phyloP scores from a whole-genome alignment of 164 flowering plant species.

The Piper betle region DNA sequence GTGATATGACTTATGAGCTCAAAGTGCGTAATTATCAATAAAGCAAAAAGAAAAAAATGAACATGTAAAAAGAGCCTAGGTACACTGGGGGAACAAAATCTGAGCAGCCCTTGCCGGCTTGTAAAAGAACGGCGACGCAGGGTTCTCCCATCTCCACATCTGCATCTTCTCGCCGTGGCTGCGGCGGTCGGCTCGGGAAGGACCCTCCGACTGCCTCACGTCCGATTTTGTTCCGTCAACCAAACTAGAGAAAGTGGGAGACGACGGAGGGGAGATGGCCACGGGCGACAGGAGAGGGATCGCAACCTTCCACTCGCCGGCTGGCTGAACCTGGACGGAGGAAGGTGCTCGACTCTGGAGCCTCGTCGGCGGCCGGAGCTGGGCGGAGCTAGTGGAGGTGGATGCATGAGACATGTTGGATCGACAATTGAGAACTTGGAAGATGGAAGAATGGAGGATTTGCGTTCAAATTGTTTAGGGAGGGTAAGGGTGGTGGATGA shows the following conservation, averaged over 20 bases:
- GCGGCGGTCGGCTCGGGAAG: slow-evolving; percentile 10
- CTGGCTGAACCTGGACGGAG: slow-evolving; percentile 45
- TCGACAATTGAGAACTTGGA: too few relatives aligned
- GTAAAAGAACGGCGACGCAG: slow-evolving; percentile 55
- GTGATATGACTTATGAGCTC: too few relatives aligned
- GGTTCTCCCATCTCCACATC: slow-evolving; percentile 66
- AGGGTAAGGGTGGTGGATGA: too few relatives aligned
- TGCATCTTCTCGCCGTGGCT: slow-evolving; percentile 9
- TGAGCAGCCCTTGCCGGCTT: slow-evolving; percentile 25
- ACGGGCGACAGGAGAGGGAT: slow-evolving; percentile 82
- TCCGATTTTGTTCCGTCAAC: slow-evolving; percentile 7
- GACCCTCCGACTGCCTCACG: not conserved
- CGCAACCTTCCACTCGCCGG: slow-evolving; percentile 57
- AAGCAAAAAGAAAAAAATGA: not conserved
- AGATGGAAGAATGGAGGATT: too few relatives aligned
- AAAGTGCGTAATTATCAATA: not conserved
- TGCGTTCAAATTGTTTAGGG: too few relatives aligned
- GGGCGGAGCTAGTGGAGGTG: not conserved
- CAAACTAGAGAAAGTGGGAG: not conserved
- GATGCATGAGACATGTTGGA: too few relatives aligned
- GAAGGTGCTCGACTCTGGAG: slow-evolving; percentile 67
- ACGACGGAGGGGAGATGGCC: slow-evolving; percentile 29
- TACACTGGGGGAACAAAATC: slow-evolving; percentile 22
- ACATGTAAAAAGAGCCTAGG: not conserved
- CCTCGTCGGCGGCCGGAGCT: slow-evolving; percentile 18